Evolutionary conservation across 495 filamentous ascomycete genomes (phyloP), one percentile per base, ranked within the genome.

Genomic region (Penicillium subrubescens): DNA sequence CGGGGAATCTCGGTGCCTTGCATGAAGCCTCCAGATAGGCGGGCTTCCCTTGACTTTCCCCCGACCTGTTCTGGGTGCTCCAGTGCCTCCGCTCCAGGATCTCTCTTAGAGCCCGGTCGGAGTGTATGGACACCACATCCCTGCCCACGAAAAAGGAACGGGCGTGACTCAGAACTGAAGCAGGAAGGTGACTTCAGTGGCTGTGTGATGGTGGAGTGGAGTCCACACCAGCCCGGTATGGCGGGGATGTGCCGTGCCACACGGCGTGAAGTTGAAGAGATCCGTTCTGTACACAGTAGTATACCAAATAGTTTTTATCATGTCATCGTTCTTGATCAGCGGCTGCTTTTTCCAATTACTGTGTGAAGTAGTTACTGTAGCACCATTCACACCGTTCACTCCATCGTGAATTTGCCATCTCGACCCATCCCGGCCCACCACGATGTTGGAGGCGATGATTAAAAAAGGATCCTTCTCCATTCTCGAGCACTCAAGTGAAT

Each of bases 131-230:
- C 25, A n/a, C 12, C 14, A 31, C 31, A 46, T 53, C 51, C 33
- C 44, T 25, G 29, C 29, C 21, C 35, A 63, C 61, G 61, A 63
- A 63, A 63, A 63, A 21, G 25, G 54, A 44, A 63, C 61, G 61
- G 59, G 34, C n/a, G 19, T 35, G 29, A 37, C 21, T 34, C 50
- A 56, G 37, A 3, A 15, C 60, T 62, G 19, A 54, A 63, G 44
- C 17, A 44, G 60, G 66, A 64, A 70, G 52, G 66, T 65, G 58
- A 72, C 62, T 67, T 31, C 29, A 53, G 59, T 65, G 64, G 70
- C 67, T 70, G 65, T 58, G 44, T 46, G 48, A 17, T 39, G 43
- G 63, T 68, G 57, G 68, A 63, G 46, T 52, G 48, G 48, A 52
- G 25, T 23, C 25, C 56, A 27, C 33, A 48, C 21, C 29, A 34